Percentiles rank a stretch among this genome's conserved stretches.
phyloP scores from a whole-genome alignment of 1,284 basidiomycete genomes.

The Quambalaria eucalypti region DNA sequence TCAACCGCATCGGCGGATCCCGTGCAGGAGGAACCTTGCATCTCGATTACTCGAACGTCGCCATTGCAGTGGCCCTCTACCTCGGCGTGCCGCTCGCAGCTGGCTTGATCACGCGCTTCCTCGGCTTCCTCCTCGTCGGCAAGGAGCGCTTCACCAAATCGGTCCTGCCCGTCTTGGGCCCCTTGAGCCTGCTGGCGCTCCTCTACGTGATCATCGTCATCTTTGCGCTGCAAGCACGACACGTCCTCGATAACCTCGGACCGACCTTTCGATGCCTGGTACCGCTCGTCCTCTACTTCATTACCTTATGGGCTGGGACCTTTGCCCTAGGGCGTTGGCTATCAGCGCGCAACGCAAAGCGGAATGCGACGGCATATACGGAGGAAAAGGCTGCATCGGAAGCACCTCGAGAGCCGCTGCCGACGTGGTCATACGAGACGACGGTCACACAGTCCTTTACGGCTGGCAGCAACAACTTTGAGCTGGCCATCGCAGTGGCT shows the following conservation, averaged over 20 bases:
- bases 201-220: slow-evolving; percentile 63
- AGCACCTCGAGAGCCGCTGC: slow-evolving; percentile 5
- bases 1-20: slow-evolving; percentile 57
- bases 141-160: slow-evolving; percentile 52
- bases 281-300: slow-evolving; percentile 64
- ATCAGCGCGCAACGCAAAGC: slow-evolving; percentile 22
- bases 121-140: slow-evolving; percentile 52
- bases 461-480: slow-evolving; percentile 52
- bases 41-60: slow-evolving; percentile 61
- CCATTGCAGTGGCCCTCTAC: slow-evolving; percentile 57
- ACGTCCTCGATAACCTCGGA: slow-evolving; percentile 34
- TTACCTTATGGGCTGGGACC: slow-evolving; percentile 64
- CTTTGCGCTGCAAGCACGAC: slow-evolving; percentile 59
- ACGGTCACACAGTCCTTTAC: slow-evolving; percentile 51
- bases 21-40: slow-evolving; percentile 50
- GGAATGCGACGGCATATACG: neutral
- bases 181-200: slow-evolving; percentile 57
- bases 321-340: slow-evolving; percentile 54
- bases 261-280: slow-evolving; percentile 53
- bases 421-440: slow-evolving; percentile 45
- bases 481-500: slow-evolving; percentile 68
- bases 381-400: neutral
- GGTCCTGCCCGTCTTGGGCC: slow-evolving; percentile 64
- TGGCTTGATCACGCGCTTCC: slow-evolving; percentile 61
- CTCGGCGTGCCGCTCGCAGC: slow-evolving; percentile 61